Percentiles rank a stretch among this genome's conserved stretches.
These are phyloP conservation scores for Sanghuangporus baumii DNA, from an alignment of 1,284 basidiomycete genomes.

Conservation along the genomic window DNA sequence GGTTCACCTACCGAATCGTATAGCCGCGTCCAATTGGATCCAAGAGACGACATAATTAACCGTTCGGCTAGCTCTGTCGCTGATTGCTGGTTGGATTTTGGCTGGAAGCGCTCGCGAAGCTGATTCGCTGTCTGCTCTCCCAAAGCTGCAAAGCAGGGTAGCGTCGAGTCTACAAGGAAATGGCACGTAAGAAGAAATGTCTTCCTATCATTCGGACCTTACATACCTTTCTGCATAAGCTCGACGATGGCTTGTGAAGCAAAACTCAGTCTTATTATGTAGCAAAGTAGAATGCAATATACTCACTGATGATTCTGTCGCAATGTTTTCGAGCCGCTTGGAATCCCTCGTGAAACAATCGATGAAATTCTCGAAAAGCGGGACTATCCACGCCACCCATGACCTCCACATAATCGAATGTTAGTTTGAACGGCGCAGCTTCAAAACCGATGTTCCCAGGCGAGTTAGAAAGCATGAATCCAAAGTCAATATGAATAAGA, in stretches of 20 bases:
- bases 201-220: background rate
- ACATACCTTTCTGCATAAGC: slow-evolving; percentile 87
- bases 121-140: slow-evolving; percentile 87
- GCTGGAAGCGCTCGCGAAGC: slow-evolving; percentile 91
- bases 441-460: slow-evolving; percentile 98
- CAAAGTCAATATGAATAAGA: slow-evolving; percentile 95
- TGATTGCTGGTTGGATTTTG: slow-evolving; percentile 81
- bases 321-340: slow-evolving; percentile 94
- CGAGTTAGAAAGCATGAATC: slow-evolving; percentile 96
- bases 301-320: slow-evolving; percentile 89
- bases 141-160: slow-evolving; percentile 89
- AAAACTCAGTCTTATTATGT: background rate
- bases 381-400: slow-evolving; percentile 82
- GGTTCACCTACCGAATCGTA: slow-evolving; percentile 75
- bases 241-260: slow-evolving; percentile 74
- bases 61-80: slow-evolving; percentile 87
- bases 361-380: slow-evolving; percentile 81
- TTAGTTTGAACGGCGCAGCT: slow-evolving; percentile 97
- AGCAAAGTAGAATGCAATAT: slow-evolving; percentile 10
- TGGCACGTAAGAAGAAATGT: background rate
- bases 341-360: slow-evolving; percentile 90
- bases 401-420: slow-evolving; percentile 93
- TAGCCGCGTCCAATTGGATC: slow-evolving; percentile 88
- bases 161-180: slow-evolving; percentile 66
- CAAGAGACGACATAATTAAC: slow-evolving; percentile 81